Evolutionary conservation across 306 rosid species (phyloP), one percentile per base, ranked within the genome.

Genomic region (Lagenaria siceraria): DNA sequence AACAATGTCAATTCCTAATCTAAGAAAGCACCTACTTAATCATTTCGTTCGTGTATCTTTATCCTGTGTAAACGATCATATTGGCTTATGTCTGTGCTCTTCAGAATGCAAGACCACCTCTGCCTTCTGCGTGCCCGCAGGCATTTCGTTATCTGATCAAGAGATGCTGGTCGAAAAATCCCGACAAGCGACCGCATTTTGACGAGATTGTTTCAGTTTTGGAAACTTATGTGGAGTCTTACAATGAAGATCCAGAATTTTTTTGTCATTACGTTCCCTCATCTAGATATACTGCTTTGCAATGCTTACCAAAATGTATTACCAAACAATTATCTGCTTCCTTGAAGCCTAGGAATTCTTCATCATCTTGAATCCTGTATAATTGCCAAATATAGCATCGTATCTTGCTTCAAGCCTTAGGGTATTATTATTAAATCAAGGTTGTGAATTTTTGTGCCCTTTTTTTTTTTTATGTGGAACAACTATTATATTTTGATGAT

Each of bases 91-190:
- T 15, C 35, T 36, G 14, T 59, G 36, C 15, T 63, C n/a, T 42
- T 89, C 84, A 95, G 99, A 95, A 95, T 86, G 95, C 90, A 82
- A 95, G 99, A 77, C 99, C 99, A 1, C 96, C 97, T 31, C 70
- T 95, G 81, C 97, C 97, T 52, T 58, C 91, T 4, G 87, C 82
- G 58, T 95, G 99, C 81, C 99, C 99, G 0, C n/a, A 40, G 82
- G 93, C 92, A 55, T 86, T 95, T 46, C 79, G 92, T 77, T 81
- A 83, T 70, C 93, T 95, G 52, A 86, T 95, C 42, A 88, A 82
- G 73, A 83, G 90, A 81, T 95, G 99, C 76, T 95, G 99, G 99
- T 88, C 97, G 22, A 82, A 85, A 71, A 88, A 86, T 51, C 96
- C 96, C 1, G 81, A 77, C 4, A 95, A 87, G 82, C 81, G 99